Base-by-base conservation (phyloP, 768 basidiomycete species). In the Kondoa malvinella region DNA sequence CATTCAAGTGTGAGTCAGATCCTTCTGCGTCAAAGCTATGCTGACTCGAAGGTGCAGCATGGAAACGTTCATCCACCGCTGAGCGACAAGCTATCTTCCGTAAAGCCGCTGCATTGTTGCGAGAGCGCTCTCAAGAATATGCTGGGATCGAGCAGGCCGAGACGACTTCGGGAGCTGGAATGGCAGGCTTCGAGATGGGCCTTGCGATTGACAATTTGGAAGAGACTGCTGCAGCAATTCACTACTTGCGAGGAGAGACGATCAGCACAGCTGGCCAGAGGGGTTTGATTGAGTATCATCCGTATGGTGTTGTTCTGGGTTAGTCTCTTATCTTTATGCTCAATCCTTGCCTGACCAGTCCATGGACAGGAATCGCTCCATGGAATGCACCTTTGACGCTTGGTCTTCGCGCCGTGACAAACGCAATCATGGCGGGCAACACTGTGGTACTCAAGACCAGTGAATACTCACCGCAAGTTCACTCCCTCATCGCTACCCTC, bases 381-480 rank as follows among this genome's bases (percentile, higher is more conserved):
- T 50, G 40, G 40, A 50, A 50, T 50, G 40, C 40, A 50, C 40
- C 40, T 8, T 21, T 50, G 8, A 50, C 40, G 8, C 21, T 50
- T 8, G 40, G 40, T 8, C 40, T 50, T 21, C 8, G 40, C 8
- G 40, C 40, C 21, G 40, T 50, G 8, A 50, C 40, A 50, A 50
- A 50, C 21, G 40, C 40, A 21, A 71, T 80, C 33, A 76, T 78
- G 66, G 77, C 76, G 26, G 80, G 80, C 0, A 80, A 80, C 72
- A 75, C 77, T 2, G 75, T 76, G 58, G 66, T 78, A 16, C 62
- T 78, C 57, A 77, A 77, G 73, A 77, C 78, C 8, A 76, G 74
- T 27, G 75, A 75, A 27, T 69, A 75, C 57, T 73, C 75, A 16
- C 79, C 79, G 1, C 72, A 74, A 26, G 67, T 75, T 1, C 77